These are phyloP conservation scores for Cryphonectria naterciae DNA, from an alignment of 2,329 filamentous ascomycete species.

Conservation along the genomic window DNA sequence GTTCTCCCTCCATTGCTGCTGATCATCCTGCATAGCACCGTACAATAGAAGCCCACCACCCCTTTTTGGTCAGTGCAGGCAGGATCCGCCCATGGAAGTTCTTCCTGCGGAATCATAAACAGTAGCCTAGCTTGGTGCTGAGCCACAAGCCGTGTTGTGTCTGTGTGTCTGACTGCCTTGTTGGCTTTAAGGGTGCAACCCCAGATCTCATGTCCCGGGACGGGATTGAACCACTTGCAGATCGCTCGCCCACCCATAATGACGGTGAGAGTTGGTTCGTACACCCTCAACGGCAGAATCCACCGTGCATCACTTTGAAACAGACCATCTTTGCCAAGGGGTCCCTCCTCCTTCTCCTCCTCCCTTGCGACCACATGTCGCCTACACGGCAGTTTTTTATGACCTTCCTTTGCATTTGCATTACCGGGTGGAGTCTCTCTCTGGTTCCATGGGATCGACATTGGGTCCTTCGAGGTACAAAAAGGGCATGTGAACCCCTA, in stretches of 20 bases:
- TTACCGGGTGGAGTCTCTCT: neutral
- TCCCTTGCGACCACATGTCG: neutral
- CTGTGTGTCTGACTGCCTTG: neutral
- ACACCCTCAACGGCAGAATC: neutral
- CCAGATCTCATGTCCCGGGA: slow-evolving; percentile 1
- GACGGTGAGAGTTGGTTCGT: neutral
- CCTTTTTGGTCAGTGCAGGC: neutral
- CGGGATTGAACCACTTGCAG: neutral
- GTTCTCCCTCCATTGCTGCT: too few species aligned
- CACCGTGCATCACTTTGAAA: slow-evolving; percentile 18
- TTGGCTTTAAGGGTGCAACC: neutral
- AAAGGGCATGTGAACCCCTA: slow-evolving; percentile 5
- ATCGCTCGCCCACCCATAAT: neutral
- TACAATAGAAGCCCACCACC: neutral
- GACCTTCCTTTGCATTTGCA: neutral
- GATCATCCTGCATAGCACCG: neutral
- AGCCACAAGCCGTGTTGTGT: neutral
- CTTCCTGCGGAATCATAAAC: neutral
- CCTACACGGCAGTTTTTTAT: neutral
- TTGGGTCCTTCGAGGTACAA: neutral
- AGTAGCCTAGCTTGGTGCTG: neutral
- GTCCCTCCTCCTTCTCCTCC: neutral
- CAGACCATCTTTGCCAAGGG: neutral
- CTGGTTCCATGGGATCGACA: slow-evolving; percentile 4
- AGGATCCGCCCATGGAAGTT: neutral